phyloP scores from a whole-genome alignment of 2,329 filamentous ascomycete genomes.

The Neophaeococcomyces aloes region DNA sequence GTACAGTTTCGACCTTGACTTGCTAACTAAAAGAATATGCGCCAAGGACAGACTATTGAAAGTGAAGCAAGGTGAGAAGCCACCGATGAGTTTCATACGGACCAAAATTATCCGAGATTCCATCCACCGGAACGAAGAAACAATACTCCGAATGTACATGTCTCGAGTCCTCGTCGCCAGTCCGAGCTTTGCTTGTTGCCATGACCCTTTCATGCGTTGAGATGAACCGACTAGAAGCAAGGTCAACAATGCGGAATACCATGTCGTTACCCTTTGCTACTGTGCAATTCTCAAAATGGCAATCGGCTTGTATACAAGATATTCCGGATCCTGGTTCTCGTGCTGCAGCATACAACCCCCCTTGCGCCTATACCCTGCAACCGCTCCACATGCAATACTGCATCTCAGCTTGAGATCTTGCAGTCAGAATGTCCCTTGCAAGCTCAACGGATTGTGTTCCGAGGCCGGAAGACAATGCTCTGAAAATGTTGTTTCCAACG shows the following conservation, averaged over 20 bases:
- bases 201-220: no score
- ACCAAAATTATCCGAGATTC: no score
- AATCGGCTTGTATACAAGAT: slow-evolving; percentile 7
- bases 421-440: slow-evolving; percentile 21
- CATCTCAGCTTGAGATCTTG: background rate
- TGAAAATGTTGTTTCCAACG: slow-evolving; percentile 39
- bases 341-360: slow-evolving; percentile 1
- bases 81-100: no score
- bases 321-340: background rate
- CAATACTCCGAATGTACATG: no score
- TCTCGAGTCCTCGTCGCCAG: no score
- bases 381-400: background rate
- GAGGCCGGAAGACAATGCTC: slow-evolving; percentile 42
- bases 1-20: no score
- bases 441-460: slow-evolving; percentile 26
- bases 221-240: no score
- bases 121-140: no score
- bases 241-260: slow-evolving; percentile 6
- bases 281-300: background rate
- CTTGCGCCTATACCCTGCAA: slow-evolving; percentile 6
- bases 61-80: no score
- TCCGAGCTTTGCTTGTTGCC: no score
- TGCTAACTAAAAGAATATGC: no score
- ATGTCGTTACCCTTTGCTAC: slow-evolving; percentile 5
- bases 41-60: no score